Percentiles rank a stretch among this genome's conserved stretches.
These are phyloP conservation scores for Terfezia claveryi DNA, from an alignment of 495 filamentous ascomycete genomes.

Conservation along the genomic window DNA sequence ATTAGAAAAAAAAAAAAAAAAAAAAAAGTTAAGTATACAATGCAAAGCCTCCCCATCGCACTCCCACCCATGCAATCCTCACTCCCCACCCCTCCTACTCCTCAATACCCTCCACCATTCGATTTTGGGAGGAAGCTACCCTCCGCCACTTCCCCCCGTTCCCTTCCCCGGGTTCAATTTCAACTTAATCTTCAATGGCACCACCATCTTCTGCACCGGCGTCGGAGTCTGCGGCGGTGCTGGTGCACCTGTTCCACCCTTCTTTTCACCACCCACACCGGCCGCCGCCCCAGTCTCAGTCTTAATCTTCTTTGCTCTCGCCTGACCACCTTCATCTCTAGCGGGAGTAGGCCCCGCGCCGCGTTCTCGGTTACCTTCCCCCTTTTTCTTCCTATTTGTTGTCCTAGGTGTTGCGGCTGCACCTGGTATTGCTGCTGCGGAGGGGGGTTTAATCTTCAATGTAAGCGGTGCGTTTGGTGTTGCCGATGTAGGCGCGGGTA, in stretches of 20 bases:
- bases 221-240: neutral
- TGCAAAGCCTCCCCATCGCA: too few species aligned
- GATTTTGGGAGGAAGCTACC: neutral
- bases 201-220: neutral
- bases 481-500: constrained; percentile 9
- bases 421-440: constrained; percentile 2
- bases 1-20: too few species aligned
- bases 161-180: neutral
- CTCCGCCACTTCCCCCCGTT: neutral
- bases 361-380: neutral
- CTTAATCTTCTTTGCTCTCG: too few species aligned
- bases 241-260: constrained; percentile 2
- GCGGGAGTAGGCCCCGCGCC: too few species aligned
- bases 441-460: constrained; percentile 3
- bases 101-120: too few species aligned
- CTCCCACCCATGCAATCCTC: too few species aligned
- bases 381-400: neutral
- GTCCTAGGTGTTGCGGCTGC: neutral
- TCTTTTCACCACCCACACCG: constrained; percentile 8
- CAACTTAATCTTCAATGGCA: neutral
- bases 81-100: too few species aligned
- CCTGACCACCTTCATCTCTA: too few species aligned
- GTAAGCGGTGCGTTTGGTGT: neutral
- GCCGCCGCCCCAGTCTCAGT: constrained; percentile 1
- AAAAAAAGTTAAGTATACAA: too few species aligned